Conservation (phyloP, 2,329 filamentous ascomycete genomes). For the Teratosphaeria destructans region DNA sequence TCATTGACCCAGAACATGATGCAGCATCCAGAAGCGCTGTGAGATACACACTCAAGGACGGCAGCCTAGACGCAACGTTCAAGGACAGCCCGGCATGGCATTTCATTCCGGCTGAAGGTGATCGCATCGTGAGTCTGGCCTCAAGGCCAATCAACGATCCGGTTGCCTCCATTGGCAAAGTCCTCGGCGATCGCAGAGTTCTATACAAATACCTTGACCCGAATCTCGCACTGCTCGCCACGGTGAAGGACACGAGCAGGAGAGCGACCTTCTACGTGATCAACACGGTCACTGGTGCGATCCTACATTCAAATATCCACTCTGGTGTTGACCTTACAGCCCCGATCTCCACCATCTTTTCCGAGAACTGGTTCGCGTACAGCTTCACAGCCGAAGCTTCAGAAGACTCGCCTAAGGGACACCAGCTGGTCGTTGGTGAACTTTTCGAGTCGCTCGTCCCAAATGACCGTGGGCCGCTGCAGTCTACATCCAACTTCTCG, state of each 20-base stretch:
- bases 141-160: conserved; percentile 67
- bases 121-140: conserved; percentile 59
- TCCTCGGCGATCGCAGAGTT: conserved; percentile 83
- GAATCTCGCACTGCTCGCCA: conserved; percentile 68
- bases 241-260: conserved; percentile 48
- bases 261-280: conserved; percentile 66
- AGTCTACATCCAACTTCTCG: conserved; percentile 61
- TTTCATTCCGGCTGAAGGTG: conserved; percentile 55
- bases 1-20: conserved; percentile 3
- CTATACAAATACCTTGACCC: conserved; percentile 95
- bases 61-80: conserved; percentile 17
- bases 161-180: conserved; percentile 87
- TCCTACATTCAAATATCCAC: conserved; percentile 63
- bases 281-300: conserved; percentile 73
- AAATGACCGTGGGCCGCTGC: conserved; percentile 76
- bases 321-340: conserved; percentile 63
- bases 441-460: conserved; percentile 76
- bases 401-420: conserved; percentile 57
- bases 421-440: conserved; percentile 77
- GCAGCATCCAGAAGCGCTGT: background rate
- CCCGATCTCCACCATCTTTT: conserved; percentile 64
- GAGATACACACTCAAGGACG: conserved; percentile 16
- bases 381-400: conserved; percentile 52
- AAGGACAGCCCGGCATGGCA: conserved; percentile 47
- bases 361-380: conserved; percentile 94